A percentile compares a stretch with the other conserved stretches of the same genome.
Conservation (phyloP, 208 protist species). For the Wallacemonas sp. region DNA sequence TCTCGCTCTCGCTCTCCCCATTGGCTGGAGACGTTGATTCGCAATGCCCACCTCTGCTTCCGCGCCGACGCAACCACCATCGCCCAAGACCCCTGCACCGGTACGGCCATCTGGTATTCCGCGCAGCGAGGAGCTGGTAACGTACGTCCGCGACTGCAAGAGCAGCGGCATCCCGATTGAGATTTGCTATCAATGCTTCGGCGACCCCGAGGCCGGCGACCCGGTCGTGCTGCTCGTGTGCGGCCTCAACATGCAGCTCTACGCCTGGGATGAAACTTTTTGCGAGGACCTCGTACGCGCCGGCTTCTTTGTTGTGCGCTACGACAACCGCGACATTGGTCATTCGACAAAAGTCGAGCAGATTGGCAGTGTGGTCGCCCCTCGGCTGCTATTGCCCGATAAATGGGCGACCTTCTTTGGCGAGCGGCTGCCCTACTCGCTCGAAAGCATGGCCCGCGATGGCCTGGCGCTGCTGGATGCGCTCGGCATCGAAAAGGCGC, state of each 20-base stretch:
- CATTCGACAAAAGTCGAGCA: slow-evolving; percentile 72
- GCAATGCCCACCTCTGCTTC: neutral
- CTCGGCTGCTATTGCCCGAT: slow-evolving; percentile 53
- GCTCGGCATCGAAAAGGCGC: slow-evolving; percentile 52
- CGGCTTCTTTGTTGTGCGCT: slow-evolving; percentile 78
- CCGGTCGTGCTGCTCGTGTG: slow-evolving; percentile 62
- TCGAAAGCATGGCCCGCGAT: slow-evolving; percentile 74
- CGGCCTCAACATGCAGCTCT: slow-evolving; percentile 82
- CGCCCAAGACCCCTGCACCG: neutral
- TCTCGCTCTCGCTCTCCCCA: slow-evolving; percentile 11
- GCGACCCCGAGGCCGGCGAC: slow-evolving; percentile 33
- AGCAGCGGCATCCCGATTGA: slow-evolving; percentile 47
- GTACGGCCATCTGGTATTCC: slow-evolving; percentile 9
- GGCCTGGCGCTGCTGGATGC: slow-evolving; percentile 58
- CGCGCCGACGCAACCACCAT: neutral
- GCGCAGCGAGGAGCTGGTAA: slow-evolving; percentile 47
- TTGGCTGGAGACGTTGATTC: neutral
- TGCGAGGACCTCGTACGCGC: slow-evolving; percentile 62
- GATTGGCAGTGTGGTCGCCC: slow-evolving; percentile 40
- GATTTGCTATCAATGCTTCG: slow-evolving; percentile 81
- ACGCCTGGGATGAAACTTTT: slow-evolving; percentile 78
- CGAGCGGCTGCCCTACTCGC: slow-evolving; percentile 68
- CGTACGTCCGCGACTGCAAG: slow-evolving; percentile 68
- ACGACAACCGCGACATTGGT: slow-evolving; percentile 82
- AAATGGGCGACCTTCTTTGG: slow-evolving; percentile 49